Base-by-base conservation (phyloP, 2,329 filamentous ascomycete genomes). In the Trichoderma hamatum region DNA sequence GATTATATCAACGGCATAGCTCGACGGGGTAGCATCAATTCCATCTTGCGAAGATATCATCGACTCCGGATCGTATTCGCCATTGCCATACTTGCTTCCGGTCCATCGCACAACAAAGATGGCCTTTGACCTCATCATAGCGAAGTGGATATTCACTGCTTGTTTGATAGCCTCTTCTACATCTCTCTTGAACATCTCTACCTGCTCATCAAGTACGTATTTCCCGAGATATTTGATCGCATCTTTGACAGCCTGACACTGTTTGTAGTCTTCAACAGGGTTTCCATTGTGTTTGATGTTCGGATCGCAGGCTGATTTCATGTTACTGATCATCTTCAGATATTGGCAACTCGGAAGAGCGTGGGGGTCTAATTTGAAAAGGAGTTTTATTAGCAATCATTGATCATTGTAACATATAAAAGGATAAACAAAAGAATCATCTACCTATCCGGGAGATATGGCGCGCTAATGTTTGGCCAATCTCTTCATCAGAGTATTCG, bases 101-200 rank as follows among this genome's bases (percentile, higher is more conserved):
- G 2, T 2, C 61, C 61, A 43, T 10, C 26, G 0, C 1, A 69
- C 24, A 16, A 54, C 0, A 30, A 70, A 70, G 11, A 70, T 68
- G 0, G 69, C 69, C n/a, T 68, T 70, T 3, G 69, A 70, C 11
- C 43, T 60, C 32, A 70, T 58, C 51, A 65, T 36, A 6, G 49
- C 13, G 28, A 24, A 2, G 7, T 67, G 30, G 1, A 67, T 4
- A 0, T 54, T 2, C 14, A 49, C 16, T 3, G 68, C 68, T 1
- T 43, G 39, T 30, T 13, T 7, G 3, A 11, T n/a, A 61, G 24
- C 3, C 62, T 26, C 0, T 11, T 26, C 26, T 10, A 46, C 0
- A 28, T 28, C 26, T 1, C 6, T 21, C 19, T 43, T 3, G 21
- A 52, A 43, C 26, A 24, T 2, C 3, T 30, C 16, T 3, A 4